Conservation (phyloP, 495 filamentous ascomycete species). For the Bryoglossum gracile region DNA sequence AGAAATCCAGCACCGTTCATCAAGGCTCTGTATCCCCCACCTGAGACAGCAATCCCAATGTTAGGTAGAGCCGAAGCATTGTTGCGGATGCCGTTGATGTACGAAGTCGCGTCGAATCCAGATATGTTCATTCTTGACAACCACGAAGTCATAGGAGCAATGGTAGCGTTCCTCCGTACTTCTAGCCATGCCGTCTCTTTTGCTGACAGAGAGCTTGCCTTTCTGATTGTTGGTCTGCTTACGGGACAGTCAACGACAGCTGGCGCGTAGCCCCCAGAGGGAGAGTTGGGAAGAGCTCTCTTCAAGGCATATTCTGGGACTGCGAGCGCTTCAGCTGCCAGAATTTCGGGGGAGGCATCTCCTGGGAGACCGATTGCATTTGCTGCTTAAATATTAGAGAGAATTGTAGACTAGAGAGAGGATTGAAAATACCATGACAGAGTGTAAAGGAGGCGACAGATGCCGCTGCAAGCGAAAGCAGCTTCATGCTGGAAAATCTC, state of each 20-base stretch:
- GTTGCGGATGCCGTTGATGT: conserved; percentile 48
- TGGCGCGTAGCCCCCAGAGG: conserved; percentile 49
- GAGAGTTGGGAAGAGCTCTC: conserved; percentile 40
- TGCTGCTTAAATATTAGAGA: conserved; percentile 5
- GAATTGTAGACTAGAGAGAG: not conserved
- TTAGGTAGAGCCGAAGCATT: conserved; percentile 54
- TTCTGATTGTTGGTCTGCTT: conserved; percentile 39
- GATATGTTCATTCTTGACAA: conserved; percentile 64
- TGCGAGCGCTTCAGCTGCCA: conserved; percentile 14
- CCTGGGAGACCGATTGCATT: conserved; percentile 14
- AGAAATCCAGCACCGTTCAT: conserved; percentile 84
- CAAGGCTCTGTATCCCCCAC: conserved; percentile 79
- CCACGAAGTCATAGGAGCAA: conserved; percentile 37
- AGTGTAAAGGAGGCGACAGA: not conserved
- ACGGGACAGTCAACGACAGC: conserved; percentile 43
- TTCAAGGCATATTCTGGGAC: conserved; percentile 6
- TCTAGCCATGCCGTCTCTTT: conserved; percentile 66
- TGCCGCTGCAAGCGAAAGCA: not conserved
- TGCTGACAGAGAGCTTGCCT: conserved; percentile 51
- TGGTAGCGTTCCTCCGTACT: conserved; percentile 34
- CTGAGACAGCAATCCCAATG: conserved; percentile 57
- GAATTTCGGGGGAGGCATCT: conserved; percentile 14
- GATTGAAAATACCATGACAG: conserved; percentile 5
- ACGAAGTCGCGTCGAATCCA: conserved; percentile 66
- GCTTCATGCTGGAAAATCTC: conserved; percentile 13